These are phyloP conservation scores for Arachnomyces sp. DNA, from an alignment of 2,329 filamentous ascomycete genomes.

Conservation along the genomic window DNA sequence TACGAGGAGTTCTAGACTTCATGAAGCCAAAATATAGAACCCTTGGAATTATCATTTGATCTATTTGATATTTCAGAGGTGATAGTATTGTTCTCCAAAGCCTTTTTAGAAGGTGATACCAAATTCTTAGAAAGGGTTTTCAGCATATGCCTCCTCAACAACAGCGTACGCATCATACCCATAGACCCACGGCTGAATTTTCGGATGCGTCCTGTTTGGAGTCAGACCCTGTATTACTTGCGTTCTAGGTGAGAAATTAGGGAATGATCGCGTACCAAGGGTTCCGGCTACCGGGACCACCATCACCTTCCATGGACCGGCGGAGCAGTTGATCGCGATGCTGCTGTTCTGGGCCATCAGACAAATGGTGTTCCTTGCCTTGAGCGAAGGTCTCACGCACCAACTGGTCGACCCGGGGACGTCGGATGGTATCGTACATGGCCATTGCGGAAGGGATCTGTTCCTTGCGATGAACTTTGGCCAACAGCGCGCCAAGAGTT, in stretches of 20 bases:
- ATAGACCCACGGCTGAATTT: slow-evolving; percentile 53
- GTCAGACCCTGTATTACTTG: neutral
- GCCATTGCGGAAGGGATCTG: slow-evolving; percentile 38
- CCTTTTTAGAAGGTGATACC: too few species aligned
- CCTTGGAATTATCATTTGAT: too few species aligned
- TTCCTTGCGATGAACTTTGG: slow-evolving; percentile 38
- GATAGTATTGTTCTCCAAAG: too few species aligned
- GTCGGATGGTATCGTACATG: slow-evolving; percentile 40
- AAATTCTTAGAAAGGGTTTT: too few species aligned
- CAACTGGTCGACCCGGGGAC: slow-evolving; percentile 47
- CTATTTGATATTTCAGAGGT: too few species aligned
- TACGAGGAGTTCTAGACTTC: too few species aligned
- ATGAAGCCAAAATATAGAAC: too few species aligned
- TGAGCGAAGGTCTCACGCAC: slow-evolving; percentile 55
- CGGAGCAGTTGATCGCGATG: slow-evolving; percentile 46
- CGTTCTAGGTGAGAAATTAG: slow-evolving; percentile 5
- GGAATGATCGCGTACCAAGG: slow-evolving; percentile 44
- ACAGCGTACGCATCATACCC: slow-evolving; percentile 52
- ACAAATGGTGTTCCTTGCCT: slow-evolving; percentile 39
- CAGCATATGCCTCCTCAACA: slow-evolving; percentile 28
- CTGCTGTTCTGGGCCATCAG: slow-evolving; percentile 47
- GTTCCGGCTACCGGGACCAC: slow-evolving; percentile 40
- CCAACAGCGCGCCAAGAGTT: slow-evolving; percentile 53
- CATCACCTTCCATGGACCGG: slow-evolving; percentile 40
- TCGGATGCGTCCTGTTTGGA: slow-evolving; percentile 41